Evolutionary conservation across 495 filamentous ascomycete genomes (phyloP).

Genomic region (Talaromyces thailandensis): DNA sequence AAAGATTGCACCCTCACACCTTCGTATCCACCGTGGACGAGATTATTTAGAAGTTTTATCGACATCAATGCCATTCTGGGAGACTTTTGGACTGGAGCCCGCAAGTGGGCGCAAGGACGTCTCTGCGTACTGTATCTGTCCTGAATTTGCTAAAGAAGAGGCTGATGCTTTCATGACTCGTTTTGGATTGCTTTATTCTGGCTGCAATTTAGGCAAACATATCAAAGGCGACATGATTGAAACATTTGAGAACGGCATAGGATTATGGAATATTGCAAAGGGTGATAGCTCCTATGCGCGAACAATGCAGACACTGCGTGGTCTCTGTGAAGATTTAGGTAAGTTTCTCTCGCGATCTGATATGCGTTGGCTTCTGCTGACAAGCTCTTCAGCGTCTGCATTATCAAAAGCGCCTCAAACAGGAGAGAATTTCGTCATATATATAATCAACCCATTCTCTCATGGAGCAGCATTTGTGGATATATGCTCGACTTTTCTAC

Average conservation of each 20-base stretch:
- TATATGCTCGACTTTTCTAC: constrained; percentile 70
- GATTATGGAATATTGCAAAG: constrained; percentile 35
- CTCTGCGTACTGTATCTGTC: constrained; percentile 71
- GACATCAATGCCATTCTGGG: constrained; percentile 80
- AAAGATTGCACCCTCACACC: constrained; percentile 49
- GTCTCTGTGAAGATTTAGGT: constrained; percentile 36
- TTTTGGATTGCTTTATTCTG: constrained; percentile 66
- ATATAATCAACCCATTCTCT: constrained; percentile 70
- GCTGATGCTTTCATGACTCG: constrained; percentile 63
- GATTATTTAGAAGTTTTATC: constrained; percentile 69
- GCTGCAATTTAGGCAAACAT: constrained; percentile 68
- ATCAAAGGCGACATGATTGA: constrained; percentile 42
- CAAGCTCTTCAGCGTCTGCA: constrained; percentile 25
- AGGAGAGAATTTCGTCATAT: constrained; percentile 70
- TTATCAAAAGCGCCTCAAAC: constrained; percentile 35
- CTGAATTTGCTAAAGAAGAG: constrained; percentile 46
- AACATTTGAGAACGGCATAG: constrained; percentile 49
- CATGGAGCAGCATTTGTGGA: constrained; percentile 57
- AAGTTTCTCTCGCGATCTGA: constrained; percentile 12
- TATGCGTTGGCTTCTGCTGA: neutral
- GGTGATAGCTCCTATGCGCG: constrained; percentile 22
- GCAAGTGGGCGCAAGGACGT: constrained; percentile 72
- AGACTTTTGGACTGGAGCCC: constrained; percentile 75
- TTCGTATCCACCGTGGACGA: constrained; percentile 71
- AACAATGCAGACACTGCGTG: constrained; percentile 27